Evolutionary conservation across 1,139 yeast species (phyloP), one percentile per base, ranked within the genome.

Genomic region (Hyphopichia buzzinii): DNA sequence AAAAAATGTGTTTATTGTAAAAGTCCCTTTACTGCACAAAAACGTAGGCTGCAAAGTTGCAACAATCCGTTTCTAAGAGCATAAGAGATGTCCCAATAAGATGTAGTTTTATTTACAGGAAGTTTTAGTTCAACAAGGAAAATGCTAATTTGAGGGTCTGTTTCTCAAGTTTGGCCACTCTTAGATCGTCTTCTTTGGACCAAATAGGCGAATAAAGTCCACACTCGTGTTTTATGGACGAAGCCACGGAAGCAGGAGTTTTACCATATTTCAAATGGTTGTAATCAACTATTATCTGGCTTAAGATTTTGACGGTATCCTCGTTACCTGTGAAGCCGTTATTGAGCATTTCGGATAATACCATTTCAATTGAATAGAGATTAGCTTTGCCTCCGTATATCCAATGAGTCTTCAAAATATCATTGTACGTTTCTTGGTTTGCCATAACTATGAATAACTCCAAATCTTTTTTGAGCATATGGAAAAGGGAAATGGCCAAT

Each of bases 371-470:
- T 13, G 58, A 61, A 41, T 60, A 59, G 26, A 71, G 49, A 36
- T 59, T 61, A 15, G 64, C 47, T 42, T 65, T 67, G 5, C 75
- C 75, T 33, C 53, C 49, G 44, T 51, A 69, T 1, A 69, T 50
- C 74, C 75, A 69, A 28, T 54, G 49, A n/a, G 59, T 50, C 37
- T 62, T 55, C 30, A 71, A 47, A 6, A 69, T 52, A 42, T 67
- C 67, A 44, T 71, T 71, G 42, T 64, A 70, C 1, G 76, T 67
- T 23, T 57, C 62, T 47, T 71, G 75, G 45, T 67, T 67, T 45
- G 72, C 67, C 11, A 62, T 53, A 6, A 64, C 48, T 3, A 70
- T 54, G 47, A 64, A 66, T 16, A 67, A 43, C 12, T 50, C 47
- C 19, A 67, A 39, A 41, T 70, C 66, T 14, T 46, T 49, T 44